Base-by-base conservation (phyloP, 768 basidiomycete genomes). In the Termitomyces sp. region DNA sequence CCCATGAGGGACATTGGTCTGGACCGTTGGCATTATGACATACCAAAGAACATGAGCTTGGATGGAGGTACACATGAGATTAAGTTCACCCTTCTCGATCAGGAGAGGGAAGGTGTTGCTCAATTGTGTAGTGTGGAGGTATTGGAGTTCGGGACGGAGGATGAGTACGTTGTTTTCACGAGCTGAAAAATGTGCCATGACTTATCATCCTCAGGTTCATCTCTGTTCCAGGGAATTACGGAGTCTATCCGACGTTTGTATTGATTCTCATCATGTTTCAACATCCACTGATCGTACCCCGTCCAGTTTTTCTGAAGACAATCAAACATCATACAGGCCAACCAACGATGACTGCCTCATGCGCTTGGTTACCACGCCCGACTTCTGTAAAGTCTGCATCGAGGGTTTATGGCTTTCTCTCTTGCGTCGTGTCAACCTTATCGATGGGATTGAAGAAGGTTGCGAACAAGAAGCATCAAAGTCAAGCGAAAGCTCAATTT, bases 281-380 rank as follows among this genome's bases (percentile, higher is more conserved):
- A 26, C 30, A 17, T 43, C 30, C 22, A 35, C 30, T 21, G 1
- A 17, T 8, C 45, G n/a, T 51, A 10, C 28, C 34, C n/a, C 42
- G 24, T 5, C 19, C 58, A 88, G 87, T 19, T 90, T 78, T 64
- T 87, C 85, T 0, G 74, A 83, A 34, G 66, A 71, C 38, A 88
- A 90, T 61, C 66, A 68, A 50, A 90, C 86, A 0, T 78, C 80
- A 3, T 91, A 87, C 68, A 80, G 90, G n/a, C 90, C 90, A 3
- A 91, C 89, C 2, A 88, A 90, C 59, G 84, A 88, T 57, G 86
- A 84, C 66, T 91, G 90, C 65, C 80, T 91, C 45, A 91, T 92
- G 90, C 87, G 90, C 41, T 71, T 72, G 51, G 84, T 89, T 41
- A 82, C 78, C 28, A 75, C 78, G 0, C 83, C 87, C 53, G 80